phyloP scores from a whole-genome alignment of 2,329 filamentous ascomycete species.

The Fonsecaea pugnacius region DNA sequence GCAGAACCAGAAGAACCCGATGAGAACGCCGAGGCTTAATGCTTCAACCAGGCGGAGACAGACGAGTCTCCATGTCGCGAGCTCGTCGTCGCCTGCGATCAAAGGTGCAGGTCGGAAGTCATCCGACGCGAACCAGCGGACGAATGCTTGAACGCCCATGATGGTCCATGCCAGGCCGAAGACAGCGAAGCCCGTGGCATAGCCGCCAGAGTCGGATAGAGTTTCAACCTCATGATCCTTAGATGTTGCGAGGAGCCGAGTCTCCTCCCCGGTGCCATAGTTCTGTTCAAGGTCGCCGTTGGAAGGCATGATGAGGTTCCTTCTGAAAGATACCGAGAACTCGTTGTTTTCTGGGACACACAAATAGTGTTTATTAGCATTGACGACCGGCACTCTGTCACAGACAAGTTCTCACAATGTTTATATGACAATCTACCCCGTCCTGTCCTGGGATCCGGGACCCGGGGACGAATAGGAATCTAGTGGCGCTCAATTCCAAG shows the following conservation, averaged over 20 bases:
- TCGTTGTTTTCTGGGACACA: background rate
- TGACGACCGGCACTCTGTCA: background rate
- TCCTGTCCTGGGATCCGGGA: background rate
- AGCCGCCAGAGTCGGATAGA: background rate
- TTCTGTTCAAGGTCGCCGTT: constrained; percentile 4
- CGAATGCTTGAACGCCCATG: constrained; percentile 3
- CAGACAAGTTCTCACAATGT: background rate
- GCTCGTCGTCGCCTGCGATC: constrained; percentile 1
- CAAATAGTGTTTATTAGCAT: background rate
- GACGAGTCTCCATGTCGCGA: constrained; percentile 12
- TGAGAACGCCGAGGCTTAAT: background rate
- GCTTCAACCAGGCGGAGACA: constrained; percentile 2
- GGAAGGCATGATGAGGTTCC: background rate
- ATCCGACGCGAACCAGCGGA: constrained; percentile 1
- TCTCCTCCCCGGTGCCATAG: constrained; percentile 2
- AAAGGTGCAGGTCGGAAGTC: constrained; percentile 9
- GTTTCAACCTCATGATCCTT: background rate
- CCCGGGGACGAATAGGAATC: constrained; percentile 3
- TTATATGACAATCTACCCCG: background rate
- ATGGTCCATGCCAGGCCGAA: constrained; percentile 10
- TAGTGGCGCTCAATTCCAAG: background rate
- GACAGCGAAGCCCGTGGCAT: constrained; percentile 10
- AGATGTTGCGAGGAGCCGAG: constrained; percentile 1
- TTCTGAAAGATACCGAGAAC: constrained; percentile 1
- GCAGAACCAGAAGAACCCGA: constrained; percentile 13